Conservation (phyloP, 2,329 filamentous ascomycete genomes). For the Paracamarosporium sp. region DNA sequence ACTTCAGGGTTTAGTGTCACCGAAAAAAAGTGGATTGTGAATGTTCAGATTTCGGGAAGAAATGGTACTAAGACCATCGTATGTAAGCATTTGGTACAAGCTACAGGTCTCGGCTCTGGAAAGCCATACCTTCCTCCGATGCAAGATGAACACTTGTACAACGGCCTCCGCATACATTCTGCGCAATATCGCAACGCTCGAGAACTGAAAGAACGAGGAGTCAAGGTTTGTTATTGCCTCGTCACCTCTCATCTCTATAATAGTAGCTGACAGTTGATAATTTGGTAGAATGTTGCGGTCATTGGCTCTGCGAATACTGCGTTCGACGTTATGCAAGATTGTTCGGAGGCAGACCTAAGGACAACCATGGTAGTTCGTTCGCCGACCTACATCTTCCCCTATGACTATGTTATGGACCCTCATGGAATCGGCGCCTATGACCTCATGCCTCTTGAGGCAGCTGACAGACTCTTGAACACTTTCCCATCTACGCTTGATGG, state of each 20-base stretch:
- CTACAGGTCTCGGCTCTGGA: conserved; percentile 10
- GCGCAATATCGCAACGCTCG: conserved; percentile 23
- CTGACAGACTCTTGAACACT: conserved; percentile 22
- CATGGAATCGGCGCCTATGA: conserved; percentile 28
- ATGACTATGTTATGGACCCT: conserved; percentile 35
- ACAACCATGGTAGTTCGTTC: conserved; percentile 48
- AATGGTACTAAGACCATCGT: conserved; percentile 4
- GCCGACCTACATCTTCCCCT: conserved; percentile 44
- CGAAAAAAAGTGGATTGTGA: conserved; percentile 32
- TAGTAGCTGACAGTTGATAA: background rate
- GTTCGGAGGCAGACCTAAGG: conserved; percentile 21
- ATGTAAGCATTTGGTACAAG: conserved; percentile 29
- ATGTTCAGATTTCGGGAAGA: conserved; percentile 16
- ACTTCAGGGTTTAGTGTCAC: conserved; percentile 29
- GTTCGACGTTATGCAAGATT: conserved; percentile 50
- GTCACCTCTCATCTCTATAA: background rate
- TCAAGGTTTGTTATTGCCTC: conserved; percentile 18
- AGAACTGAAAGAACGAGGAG: conserved; percentile 21
- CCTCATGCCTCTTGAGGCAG: conserved; percentile 12
- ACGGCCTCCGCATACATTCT: conserved; percentile 35
- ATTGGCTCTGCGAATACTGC: conserved; percentile 53
- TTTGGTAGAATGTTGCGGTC: conserved; percentile 23
- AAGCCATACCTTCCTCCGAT: conserved; percentile 31
- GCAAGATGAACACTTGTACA: conserved; percentile 18
- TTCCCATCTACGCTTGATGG: background rate